A percentile compares a stretch with the other conserved stretches of the same genome.
These are phyloP conservation scores for Protea cynaroides DNA, from an alignment of 164 flowering plant genomes.

Conservation along the genomic window DNA sequence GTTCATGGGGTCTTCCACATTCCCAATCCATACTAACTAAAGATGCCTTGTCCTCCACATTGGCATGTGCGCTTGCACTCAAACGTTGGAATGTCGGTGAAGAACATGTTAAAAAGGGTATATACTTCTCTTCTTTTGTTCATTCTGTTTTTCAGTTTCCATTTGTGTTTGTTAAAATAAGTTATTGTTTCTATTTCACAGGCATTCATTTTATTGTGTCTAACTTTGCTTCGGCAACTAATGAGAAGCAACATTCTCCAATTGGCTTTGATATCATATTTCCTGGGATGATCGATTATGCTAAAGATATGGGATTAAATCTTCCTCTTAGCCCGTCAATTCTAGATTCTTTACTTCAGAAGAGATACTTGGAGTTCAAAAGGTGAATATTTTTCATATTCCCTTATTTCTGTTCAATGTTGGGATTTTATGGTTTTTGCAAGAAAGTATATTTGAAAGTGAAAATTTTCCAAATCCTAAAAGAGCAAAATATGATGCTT, in stretches of 20 bases:
- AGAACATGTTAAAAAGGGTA: conserved; percentile 60
- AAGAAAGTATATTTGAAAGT: not conserved
- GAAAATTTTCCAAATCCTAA: no score
- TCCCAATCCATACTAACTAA: conserved; percentile 39
- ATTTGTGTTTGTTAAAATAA: not conserved
- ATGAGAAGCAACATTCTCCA: conserved; percentile 54
- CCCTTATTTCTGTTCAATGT: not conserved
- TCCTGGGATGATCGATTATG: conserved; percentile 71
- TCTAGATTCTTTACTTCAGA: conserved; percentile 34
- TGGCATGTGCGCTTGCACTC: conserved; percentile 81
- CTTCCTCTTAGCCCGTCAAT: conserved; percentile 31
- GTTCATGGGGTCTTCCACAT: conserved; percentile 73
- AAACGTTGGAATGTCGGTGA: conserved; percentile 75
- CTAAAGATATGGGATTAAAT: conserved; percentile 40
- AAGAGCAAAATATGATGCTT: no score
- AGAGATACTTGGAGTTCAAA: conserved; percentile 52
- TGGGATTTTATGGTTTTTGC: no score
- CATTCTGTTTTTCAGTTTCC: not conserved
- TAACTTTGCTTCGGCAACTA: conserved; percentile 41
- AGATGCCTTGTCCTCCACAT: conserved; percentile 63
- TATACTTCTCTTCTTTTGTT: not conserved
- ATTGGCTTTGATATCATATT: conserved; percentile 81
- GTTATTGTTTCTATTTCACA: conserved; percentile 14
- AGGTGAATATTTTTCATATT: conserved; percentile 33
- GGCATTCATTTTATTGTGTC: conserved; percentile 59